phyloP scores from a whole-genome alignment of 2,329 filamentous ascomycete genomes.

The Apiospora kogelbergensis region DNA sequence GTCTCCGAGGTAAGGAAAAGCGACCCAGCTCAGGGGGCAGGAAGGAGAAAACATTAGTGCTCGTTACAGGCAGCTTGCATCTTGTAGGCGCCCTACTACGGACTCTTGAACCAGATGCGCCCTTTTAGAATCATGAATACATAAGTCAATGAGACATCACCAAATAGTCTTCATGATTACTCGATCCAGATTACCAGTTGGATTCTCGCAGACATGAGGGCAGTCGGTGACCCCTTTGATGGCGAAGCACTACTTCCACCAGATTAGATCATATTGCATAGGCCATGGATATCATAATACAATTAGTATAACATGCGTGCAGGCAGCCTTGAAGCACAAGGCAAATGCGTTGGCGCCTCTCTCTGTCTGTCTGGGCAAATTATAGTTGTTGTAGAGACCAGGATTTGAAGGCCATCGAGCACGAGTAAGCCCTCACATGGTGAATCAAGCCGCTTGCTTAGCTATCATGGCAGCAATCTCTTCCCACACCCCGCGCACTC shows the following conservation, averaged over 20 bases:
- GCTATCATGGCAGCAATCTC: slow-evolving; percentile 27
- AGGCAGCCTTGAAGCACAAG: background rate
- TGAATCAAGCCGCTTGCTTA: slow-evolving; percentile 12
- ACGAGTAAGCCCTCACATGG: background rate
- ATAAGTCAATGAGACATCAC: too few relatives aligned
- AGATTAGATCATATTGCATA: too few relatives aligned
- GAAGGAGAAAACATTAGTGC: slow-evolving; percentile 46
- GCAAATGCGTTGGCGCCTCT: background rate
- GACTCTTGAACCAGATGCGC: slow-evolving; percentile 53
- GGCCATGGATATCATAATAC: too few relatives aligned
- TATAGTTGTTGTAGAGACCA: background rate
- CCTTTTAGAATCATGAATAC: background rate
- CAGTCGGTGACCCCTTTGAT: too few relatives aligned
- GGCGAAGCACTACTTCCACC: too few relatives aligned
- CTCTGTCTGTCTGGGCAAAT: background rate
- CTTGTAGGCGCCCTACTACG: slow-evolving; percentile 78
- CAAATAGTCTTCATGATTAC: too few relatives aligned
- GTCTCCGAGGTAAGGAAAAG: slow-evolving; percentile 55
- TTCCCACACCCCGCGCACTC: slow-evolving; percentile 38
- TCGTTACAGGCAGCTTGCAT: slow-evolving; percentile 84
- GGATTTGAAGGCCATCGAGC: background rate
- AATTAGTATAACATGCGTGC: background rate
- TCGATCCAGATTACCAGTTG: too few relatives aligned
- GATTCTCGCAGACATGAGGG: too few relatives aligned
- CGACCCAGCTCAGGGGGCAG: slow-evolving; percentile 30